Conservation (phyloP, 139 green algal species). For the Chlamydomonas sphaeroides region DNA sequence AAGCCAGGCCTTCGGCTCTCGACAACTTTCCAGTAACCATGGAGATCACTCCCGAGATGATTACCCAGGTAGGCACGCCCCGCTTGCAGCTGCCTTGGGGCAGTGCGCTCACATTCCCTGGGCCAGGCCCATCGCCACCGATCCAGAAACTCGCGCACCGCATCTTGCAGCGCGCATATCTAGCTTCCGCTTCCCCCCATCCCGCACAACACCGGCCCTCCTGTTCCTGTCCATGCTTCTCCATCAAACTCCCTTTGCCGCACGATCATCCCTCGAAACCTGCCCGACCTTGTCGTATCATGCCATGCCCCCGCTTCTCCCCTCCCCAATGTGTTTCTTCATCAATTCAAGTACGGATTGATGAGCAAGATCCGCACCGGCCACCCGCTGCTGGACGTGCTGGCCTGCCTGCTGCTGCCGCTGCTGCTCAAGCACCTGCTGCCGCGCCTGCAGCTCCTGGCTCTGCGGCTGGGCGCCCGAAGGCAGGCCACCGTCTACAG, state of each 20-base stretch:
- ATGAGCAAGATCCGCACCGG: slow-evolving; percentile 50
- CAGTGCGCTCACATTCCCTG: no score
- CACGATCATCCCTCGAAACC: no score
- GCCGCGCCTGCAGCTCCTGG: neutral
- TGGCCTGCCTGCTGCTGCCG: slow-evolving; percentile 32
- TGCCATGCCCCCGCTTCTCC: neutral
- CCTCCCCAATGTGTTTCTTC: neutral
- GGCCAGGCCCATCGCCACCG: no score
- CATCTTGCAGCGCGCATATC: no score
- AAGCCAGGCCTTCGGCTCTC: no score
- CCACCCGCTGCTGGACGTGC: slow-evolving; percentile 20
- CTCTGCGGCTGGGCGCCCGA: neutral
- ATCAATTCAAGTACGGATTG: slow-evolving; percentile 24
- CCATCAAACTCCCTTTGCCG: no score
- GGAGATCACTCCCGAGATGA: slow-evolving; percentile 37
- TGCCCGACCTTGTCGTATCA: no score
- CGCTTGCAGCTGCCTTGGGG: no score
- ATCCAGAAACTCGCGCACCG: no score
- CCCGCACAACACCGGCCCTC: no score
- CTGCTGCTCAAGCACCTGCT: slow-evolving; percentile 2
- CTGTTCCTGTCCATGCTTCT: no score
- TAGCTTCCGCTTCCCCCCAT: no score
- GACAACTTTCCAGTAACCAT: neutral
- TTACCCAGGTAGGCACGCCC: neutral
- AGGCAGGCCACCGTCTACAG: neutral